Evolutionary conservation across 495 filamentous ascomycete genomes (phyloP).

Genomic region (Xylaria venustula): DNA sequence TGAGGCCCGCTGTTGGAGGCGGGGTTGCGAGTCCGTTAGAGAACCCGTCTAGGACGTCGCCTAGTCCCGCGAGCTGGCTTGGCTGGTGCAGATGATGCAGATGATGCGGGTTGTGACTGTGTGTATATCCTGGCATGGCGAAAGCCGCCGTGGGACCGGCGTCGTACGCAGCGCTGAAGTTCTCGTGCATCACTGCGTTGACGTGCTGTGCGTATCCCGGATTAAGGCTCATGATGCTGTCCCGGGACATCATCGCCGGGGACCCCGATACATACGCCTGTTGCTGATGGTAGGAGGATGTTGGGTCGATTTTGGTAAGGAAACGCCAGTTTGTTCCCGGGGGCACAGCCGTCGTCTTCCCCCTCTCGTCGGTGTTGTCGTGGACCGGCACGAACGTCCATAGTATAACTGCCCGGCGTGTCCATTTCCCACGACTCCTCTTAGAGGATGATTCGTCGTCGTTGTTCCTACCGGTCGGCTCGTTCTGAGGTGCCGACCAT

Average conservation of each 20-base stretch:
- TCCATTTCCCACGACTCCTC: constrained; percentile 34
- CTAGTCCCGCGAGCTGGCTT: constrained; percentile 23
- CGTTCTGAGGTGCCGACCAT: constrained; percentile 40
- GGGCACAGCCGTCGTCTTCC: constrained; percentile 26
- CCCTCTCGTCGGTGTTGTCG: constrained; percentile 32
- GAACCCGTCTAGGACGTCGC: constrained; percentile 31
- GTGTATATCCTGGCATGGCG: constrained; percentile 17
- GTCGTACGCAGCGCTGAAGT: constrained; percentile 41
- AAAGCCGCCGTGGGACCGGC: neutral
- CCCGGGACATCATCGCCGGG: constrained; percentile 23
- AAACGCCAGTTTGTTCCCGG: constrained; percentile 45
- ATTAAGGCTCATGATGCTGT: constrained; percentile 44
- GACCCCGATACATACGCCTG: constrained; percentile 34
- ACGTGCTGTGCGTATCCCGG: constrained; percentile 42
- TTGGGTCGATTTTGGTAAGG: constrained; percentile 46
- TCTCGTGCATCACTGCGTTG: constrained; percentile 44
- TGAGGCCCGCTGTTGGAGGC: constrained; percentile 29
- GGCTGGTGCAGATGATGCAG: constrained; percentile 18
- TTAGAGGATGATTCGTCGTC: constrained; percentile 11
- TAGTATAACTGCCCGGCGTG: constrained; percentile 41
- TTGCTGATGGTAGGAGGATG: constrained; percentile 44
- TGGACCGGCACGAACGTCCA: constrained; percentile 51
- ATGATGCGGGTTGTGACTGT: constrained; percentile 12
- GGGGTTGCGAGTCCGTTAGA: constrained; percentile 38
- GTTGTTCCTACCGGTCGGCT: constrained; percentile 3